Evolutionary conservation across 345 rosid species (phyloP).

Genomic region (Moringa oleifera): DNA sequence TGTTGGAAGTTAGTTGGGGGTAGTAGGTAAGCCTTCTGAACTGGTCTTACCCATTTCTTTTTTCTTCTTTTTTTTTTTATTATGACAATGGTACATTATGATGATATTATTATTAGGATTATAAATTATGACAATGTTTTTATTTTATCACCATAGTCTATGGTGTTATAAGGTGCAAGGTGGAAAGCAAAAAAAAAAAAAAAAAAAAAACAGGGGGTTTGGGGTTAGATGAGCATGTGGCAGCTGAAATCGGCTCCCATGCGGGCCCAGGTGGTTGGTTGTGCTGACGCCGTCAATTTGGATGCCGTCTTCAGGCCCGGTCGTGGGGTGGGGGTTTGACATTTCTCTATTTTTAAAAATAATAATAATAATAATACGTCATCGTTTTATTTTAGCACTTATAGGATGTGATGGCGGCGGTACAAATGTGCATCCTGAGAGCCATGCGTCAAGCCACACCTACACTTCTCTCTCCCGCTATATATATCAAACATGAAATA

Average conservation of each 20-base stretch:
- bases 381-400: neutral
- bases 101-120: neutral
- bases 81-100: neutral
- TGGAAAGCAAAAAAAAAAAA: neutral
- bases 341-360: neutral
- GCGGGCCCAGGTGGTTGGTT: neutral
- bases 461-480: neutral
- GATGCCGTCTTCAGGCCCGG: neutral
- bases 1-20: too few species aligned
- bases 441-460: neutral
- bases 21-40: constrained; percentile 1
- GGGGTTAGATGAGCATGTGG: too few species aligned
- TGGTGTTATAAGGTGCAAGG: neutral
- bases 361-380: too few species aligned
- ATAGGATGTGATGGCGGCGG: neutral
- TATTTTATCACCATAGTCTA: neutral
- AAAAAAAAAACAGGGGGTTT: neutral
- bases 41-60: neutral
- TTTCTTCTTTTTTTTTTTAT: neutral
- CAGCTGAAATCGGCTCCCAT: neutral
- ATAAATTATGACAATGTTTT: neutral
- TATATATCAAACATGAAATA: too few species aligned
- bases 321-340: neutral
- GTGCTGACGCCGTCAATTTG: constrained; percentile 1
- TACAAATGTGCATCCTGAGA: neutral